Evolutionary conservation across 768 basidiomycete genomes (phyloP).

Genomic region (Boletus pseudo-olivaceus): DNA sequence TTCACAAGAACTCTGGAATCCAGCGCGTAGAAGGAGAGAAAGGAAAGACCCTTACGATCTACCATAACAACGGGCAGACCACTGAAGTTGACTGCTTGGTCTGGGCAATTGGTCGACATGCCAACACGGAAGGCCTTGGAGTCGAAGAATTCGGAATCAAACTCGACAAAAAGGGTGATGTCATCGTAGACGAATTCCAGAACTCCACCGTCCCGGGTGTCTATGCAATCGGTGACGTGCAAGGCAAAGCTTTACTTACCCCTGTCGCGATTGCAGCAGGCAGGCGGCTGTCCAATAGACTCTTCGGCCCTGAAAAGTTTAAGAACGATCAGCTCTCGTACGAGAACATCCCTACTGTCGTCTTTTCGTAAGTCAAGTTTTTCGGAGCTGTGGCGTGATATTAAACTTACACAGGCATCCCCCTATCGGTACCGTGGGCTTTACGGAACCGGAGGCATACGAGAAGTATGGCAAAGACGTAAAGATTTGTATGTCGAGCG

Average conservation of each 20-base stretch:
- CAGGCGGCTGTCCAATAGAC: conserved; percentile 78
- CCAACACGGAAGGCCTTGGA: conserved; percentile 76
- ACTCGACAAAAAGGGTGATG: conserved; percentile 73
- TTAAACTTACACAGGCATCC: conserved; percentile 63
- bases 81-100: conserved; percentile 84
- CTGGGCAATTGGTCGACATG: conserved; percentile 92
- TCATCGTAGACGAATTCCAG: conserved; percentile 91
- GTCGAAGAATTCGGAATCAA: conserved; percentile 76
- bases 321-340: conserved; percentile 87
- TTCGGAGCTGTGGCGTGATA: conserved; percentile 2
- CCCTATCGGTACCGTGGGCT: conserved; percentile 90
- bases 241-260: conserved; percentile 88
- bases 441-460: conserved; percentile 89
- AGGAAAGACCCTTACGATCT: conserved; percentile 71
- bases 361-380: conserved; percentile 77
- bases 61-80: conserved; percentile 68
- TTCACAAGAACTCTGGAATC: conserved; percentile 79
- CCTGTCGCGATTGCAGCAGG: conserved; percentile 98
- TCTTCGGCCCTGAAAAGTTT: conserved; percentile 85
- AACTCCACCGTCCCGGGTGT: conserved; percentile 68
- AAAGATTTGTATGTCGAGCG: conserved; percentile 75
- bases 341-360: conserved; percentile 88
- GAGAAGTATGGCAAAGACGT: conserved; percentile 84
- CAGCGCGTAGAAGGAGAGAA: conserved; percentile 71
- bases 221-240: conserved; percentile 87